Percentiles rank a stretch among this genome's conserved stretches.
Conservation (phyloP, 2,329 filamentous ascomycete species). For the Colletotrichum tamarilloi region DNA sequence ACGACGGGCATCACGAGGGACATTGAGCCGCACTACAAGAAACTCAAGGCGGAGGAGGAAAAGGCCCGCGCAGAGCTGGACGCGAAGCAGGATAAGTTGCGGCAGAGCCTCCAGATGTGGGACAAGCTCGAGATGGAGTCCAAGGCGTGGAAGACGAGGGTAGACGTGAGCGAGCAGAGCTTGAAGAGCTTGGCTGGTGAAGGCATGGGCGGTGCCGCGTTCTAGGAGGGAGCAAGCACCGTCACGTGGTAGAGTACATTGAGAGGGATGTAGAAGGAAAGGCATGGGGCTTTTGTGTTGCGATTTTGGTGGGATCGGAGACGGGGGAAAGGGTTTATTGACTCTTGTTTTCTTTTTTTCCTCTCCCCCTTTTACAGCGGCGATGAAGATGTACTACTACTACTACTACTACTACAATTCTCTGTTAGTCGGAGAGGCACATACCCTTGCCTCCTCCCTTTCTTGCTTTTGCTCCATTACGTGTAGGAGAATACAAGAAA, state of each 20-base stretch:
- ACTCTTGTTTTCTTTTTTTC: no score
- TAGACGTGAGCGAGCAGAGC: constrained; percentile 66
- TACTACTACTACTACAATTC: background rate
- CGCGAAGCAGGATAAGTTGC: constrained; percentile 64
- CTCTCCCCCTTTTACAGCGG: background rate
- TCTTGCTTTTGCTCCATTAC: background rate
- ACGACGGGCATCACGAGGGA: constrained; percentile 62
- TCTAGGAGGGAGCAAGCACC: constrained; percentile 46
- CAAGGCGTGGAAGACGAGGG: constrained; percentile 64
- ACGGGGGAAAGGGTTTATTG: no score
- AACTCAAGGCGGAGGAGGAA: constrained; percentile 69
- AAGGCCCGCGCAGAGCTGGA: constrained; percentile 64
- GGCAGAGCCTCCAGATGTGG: constrained; percentile 64
- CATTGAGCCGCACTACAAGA: constrained; percentile 63
- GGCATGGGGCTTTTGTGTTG: background rate
- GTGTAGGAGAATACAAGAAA: no score
- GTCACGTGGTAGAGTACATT: background rate
- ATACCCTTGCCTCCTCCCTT: background rate
- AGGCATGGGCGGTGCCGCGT: constrained; percentile 65
- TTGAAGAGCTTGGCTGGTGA: constrained; percentile 68
- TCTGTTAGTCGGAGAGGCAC: background rate
- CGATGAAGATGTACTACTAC: constrained; percentile 23
- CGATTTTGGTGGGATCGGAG: background rate
- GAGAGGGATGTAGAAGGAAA: background rate
- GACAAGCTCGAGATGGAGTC: constrained; percentile 66